A percentile compares a stretch with the other conserved stretches of the same genome.
Evolutionary conservation across 2,329 filamentous ascomycete species (phyloP).

Genomic region (Pseudogymnoascus sp.): DNA sequence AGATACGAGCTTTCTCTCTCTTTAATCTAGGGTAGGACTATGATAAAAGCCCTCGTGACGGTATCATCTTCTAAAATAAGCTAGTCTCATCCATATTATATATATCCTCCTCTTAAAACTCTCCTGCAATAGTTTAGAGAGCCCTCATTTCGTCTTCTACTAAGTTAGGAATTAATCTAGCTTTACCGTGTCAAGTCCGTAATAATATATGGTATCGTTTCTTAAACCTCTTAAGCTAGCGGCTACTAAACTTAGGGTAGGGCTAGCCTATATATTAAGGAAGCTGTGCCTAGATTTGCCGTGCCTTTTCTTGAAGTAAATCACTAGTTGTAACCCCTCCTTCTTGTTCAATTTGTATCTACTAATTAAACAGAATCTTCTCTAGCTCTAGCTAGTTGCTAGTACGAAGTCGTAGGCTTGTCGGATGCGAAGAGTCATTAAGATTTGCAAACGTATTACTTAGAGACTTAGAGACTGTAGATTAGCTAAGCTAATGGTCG

Average conservation of each 20-base stretch:
- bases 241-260: too few relatives aligned
- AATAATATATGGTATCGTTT: slow-evolving; percentile 9
- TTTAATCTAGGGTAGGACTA: too few relatives aligned
- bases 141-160: slow-evolving; percentile 10
- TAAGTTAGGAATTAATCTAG: slow-evolving; percentile 4
- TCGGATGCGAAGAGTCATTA: not conserved
- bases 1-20: not conserved
- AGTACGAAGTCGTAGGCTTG: not conserved
- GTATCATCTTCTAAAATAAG: too few relatives aligned
- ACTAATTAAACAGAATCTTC: slow-evolving; percentile 5
- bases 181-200: slow-evolving; percentile 11
- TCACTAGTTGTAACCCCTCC: slow-evolving; percentile 5
- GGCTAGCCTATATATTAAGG: too few relatives aligned
- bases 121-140: slow-evolving; percentile 9
- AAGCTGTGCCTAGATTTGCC: too few relatives aligned
- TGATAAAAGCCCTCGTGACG: too few relatives aligned
- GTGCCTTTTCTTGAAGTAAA: not conserved
- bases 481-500: too few relatives aligned
- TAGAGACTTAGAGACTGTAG: too few relatives aligned
- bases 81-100: too few relatives aligned
- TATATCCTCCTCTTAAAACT: too few relatives aligned
- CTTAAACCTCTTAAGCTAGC: too few relatives aligned
- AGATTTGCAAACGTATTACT: not conserved
- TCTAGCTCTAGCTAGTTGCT: slow-evolving; percentile 6
- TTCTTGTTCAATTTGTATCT: not conserved